These are phyloP conservation scores for Geotrichum bryndzae DNA, from an alignment of 1,139 yeast species.

Conservation along the genomic window DNA sequence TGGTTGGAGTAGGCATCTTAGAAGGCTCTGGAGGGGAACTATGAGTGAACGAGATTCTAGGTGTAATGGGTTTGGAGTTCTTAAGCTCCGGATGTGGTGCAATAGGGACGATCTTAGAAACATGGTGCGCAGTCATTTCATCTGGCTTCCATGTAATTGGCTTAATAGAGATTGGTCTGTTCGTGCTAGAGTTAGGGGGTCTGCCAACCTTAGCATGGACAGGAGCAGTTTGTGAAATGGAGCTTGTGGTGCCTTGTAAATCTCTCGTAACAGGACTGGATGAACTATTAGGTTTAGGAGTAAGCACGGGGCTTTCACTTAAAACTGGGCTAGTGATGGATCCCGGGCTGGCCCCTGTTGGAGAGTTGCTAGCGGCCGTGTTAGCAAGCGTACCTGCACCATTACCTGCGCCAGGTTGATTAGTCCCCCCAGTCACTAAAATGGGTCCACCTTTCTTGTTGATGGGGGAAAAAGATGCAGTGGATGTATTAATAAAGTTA, in stretches of 20 bases:
- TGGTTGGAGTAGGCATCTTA: background rate
- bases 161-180: background rate
- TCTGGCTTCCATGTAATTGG: background rate
- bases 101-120: background rate
- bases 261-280: background rate
- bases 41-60: background rate
- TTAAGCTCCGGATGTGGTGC: background rate
- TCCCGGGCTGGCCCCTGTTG: background rate
- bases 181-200: background rate
- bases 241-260: background rate
- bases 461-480: background rate
- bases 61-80: background rate
- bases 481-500: background rate
- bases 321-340: background rate
- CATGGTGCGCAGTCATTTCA: background rate
- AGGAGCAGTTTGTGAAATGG: background rate
- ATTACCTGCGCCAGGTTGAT: background rate
- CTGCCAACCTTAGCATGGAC: background rate
- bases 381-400: background rate
- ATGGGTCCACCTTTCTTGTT: background rate
- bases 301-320: background rate
- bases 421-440: background rate
- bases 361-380: background rate
- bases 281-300: background rate
- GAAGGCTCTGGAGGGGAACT: background rate